Evolutionary conservation across 2,329 filamentous ascomycete genomes (phyloP).

Genomic region (Colletotrichum sp.): DNA sequence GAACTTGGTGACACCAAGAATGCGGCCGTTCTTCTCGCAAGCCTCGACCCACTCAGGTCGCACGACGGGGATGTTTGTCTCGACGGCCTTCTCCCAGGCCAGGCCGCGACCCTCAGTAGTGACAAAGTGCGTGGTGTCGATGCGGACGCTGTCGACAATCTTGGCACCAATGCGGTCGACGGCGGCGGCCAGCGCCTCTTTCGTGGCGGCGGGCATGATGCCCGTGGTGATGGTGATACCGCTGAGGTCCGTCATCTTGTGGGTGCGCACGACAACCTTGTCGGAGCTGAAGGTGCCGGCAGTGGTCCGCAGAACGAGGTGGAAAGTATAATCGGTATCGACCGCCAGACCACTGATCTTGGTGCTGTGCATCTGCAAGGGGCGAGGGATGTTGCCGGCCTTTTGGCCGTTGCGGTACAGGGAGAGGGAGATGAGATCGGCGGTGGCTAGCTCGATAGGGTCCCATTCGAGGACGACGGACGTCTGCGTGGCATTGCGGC

Average conservation of each 20-base stretch:
- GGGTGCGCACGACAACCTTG: slow-evolving; percentile 84
- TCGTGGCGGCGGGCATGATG: slow-evolving; percentile 74
- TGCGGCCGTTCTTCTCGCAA: slow-evolving; percentile 91
- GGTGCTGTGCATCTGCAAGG: slow-evolving; percentile 86
- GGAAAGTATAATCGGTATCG: slow-evolving; percentile 94
- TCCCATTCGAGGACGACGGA: slow-evolving; percentile 98
- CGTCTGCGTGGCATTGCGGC: slow-evolving; percentile 98
- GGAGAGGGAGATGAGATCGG: slow-evolving; percentile 86
- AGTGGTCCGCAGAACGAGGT: slow-evolving; percentile 87
- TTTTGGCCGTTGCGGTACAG: slow-evolving; percentile 97
- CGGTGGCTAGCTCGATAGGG: slow-evolving; percentile 88
- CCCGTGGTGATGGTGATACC: slow-evolving; percentile 95
- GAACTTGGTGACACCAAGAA: slow-evolving; percentile 93
- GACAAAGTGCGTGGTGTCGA: slow-evolving; percentile 98
- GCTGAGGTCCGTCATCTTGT: slow-evolving; percentile 98
- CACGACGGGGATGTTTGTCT: slow-evolving; percentile 98
- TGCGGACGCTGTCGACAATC: slow-evolving; percentile 86
- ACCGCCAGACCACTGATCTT: slow-evolving; percentile 97
- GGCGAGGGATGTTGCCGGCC: slow-evolving; percentile 90
- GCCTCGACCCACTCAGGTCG: slow-evolving; percentile 96
- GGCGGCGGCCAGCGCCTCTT: slow-evolving; percentile 75
- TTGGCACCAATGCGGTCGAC: slow-evolving; percentile 92
- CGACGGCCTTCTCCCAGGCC: slow-evolving; percentile 94
- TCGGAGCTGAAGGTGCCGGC: slow-evolving; percentile 88
- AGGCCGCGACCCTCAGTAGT: slow-evolving; percentile 91